A percentile compares a stretch with the other conserved stretches of the same genome.
These are phyloP conservation scores for Periglandula ipomoeae DNA, from an alignment of 2,329 filamentous ascomycete species.

Conservation along the genomic window DNA sequence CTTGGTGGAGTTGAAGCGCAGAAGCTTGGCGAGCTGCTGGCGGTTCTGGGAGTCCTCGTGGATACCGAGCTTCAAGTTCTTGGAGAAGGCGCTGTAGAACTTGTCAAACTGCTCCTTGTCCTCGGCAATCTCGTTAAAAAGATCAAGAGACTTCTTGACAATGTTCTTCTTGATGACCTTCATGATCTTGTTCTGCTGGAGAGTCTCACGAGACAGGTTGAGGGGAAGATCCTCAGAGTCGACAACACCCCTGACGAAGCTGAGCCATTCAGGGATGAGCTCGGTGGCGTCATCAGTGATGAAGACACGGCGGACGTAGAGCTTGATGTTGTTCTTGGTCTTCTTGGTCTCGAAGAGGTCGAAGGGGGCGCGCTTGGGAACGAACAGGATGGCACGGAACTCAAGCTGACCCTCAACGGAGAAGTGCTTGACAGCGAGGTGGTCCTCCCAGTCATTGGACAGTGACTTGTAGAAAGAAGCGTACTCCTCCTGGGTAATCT, in stretches of 20 bases:
- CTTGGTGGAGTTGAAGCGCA: slow-evolving; percentile 98
- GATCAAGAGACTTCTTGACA: slow-evolving; percentile 99
- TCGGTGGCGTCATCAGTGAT: slow-evolving; percentile 99
- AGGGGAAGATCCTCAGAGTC: slow-evolving; percentile 99
- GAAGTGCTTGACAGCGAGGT: slow-evolving; percentile 99
- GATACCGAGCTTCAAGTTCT: slow-evolving; percentile 99
- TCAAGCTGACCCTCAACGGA: slow-evolving; percentile 99
- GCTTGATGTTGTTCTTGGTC: slow-evolving; percentile 99
- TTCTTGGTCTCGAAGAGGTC: slow-evolving; percentile 99
- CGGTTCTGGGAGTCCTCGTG: slow-evolving; percentile 99
- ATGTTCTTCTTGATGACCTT: slow-evolving; percentile 99
- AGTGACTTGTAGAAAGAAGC: slow-evolving; percentile 99
- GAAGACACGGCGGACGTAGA: slow-evolving; percentile 99
- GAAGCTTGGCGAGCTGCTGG: slow-evolving; percentile 83
- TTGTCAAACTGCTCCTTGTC: slow-evolving; percentile 99
- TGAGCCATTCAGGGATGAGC: slow-evolving; percentile 97
- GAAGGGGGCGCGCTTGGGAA: slow-evolving; percentile 98
- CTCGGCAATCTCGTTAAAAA: slow-evolving; percentile 98
- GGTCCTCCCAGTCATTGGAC: slow-evolving; percentile 99
- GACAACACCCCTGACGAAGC: slow-evolving; percentile 99
- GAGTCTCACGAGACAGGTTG: slow-evolving; percentile 99
- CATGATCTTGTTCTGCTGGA: slow-evolving; percentile 99
- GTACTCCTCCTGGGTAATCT: slow-evolving; percentile 95
- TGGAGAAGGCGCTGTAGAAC: slow-evolving; percentile 99
- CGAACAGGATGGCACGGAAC: slow-evolving; percentile 99